phyloP scores from a whole-genome alignment of 2,329 filamentous ascomycete species.

The Curvularia eragrostidis region DNA sequence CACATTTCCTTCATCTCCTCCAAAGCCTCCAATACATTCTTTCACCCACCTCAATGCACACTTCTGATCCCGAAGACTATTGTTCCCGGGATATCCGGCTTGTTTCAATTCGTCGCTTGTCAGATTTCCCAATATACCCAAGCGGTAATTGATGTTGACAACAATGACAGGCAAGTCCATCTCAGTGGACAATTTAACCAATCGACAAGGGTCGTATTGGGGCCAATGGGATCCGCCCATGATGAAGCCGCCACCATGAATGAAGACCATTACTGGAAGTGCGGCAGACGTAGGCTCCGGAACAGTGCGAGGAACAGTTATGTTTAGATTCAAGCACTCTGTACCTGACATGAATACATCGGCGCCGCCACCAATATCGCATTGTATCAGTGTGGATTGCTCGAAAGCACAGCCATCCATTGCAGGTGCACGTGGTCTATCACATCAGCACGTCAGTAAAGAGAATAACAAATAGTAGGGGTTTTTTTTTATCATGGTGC shows the following conservation, averaged over 20 bases:
- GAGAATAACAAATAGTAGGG: too few relatives aligned
- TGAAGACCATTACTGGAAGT: slow-evolving; percentile 59
- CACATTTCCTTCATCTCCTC: slow-evolving; percentile 43
- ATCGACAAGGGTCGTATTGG: slow-evolving; percentile 55
- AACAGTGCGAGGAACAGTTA: slow-evolving; percentile 53
- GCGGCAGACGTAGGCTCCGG: slow-evolving; percentile 14
- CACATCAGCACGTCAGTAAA: neutral
- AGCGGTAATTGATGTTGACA: slow-evolving; percentile 43
- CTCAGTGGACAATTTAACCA: slow-evolving; percentile 54
- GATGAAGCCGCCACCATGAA: slow-evolving; percentile 59
- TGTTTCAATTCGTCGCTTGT: slow-evolving; percentile 56
- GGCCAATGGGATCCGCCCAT: slow-evolving; percentile 60
- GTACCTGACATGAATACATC: slow-evolving; percentile 52
- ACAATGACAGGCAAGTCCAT: slow-evolving; percentile 53
- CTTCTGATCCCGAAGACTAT: slow-evolving; percentile 39
- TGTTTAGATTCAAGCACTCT: slow-evolving; percentile 60
- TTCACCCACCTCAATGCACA: slow-evolving; percentile 47
- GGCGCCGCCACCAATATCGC: slow-evolving; percentile 18
- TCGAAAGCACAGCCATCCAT: slow-evolving; percentile 27
- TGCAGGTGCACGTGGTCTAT: slow-evolving; percentile 27
- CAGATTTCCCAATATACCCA: slow-evolving; percentile 38
- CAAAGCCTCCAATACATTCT: slow-evolving; percentile 43
- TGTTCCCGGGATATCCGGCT: slow-evolving; percentile 44
- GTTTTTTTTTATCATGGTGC: too few relatives aligned
- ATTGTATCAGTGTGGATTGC: slow-evolving; percentile 31